These are phyloP conservation scores for Chlamydomonas incerta DNA, from an alignment of 139 green algal species.

Conservation along the genomic window DNA sequence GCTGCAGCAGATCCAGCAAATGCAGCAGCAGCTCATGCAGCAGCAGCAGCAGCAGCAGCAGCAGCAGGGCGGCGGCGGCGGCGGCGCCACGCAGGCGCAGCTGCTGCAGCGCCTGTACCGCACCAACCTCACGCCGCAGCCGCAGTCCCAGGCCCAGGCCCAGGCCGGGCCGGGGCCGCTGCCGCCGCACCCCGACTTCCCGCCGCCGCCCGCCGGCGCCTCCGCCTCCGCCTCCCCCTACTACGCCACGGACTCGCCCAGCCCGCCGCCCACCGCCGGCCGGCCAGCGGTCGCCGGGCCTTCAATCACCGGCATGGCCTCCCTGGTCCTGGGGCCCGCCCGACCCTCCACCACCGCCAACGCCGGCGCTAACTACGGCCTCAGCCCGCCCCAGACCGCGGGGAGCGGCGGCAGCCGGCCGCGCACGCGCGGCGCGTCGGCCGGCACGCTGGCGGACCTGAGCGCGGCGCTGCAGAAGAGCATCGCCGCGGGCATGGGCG, in stretches of 20 bases:
- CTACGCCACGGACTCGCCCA: neutral
- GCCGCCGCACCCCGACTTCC: neutral
- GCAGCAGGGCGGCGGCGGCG: neutral
- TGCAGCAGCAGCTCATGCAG: neutral
- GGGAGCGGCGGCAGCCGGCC: neutral
- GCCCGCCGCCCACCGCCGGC: neutral
- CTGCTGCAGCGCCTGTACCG: constrained; percentile 20
- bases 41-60: neutral
- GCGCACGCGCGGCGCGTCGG: neutral
- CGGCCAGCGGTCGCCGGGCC: too few species aligned
- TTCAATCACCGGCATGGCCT: neutral
- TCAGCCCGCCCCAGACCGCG: neutral
- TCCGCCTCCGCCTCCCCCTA: neutral
- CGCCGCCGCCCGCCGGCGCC: neutral
- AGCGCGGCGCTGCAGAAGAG: constrained; percentile 23
- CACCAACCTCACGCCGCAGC: constrained; percentile 24
- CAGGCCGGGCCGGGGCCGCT: neutral
- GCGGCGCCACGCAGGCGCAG: neutral
- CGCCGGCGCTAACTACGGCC: too few species aligned
- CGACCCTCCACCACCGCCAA: neutral
- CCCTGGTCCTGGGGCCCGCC: neutral
- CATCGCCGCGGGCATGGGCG: constrained; percentile 45
- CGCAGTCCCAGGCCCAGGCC: neutral
- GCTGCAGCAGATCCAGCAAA: neutral
- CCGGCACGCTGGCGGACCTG: constrained; percentile 26